These are phyloP conservation scores for Athelia psychrophila DNA, from an alignment of 1,284 basidiomycete species.

Conservation along the genomic window DNA sequence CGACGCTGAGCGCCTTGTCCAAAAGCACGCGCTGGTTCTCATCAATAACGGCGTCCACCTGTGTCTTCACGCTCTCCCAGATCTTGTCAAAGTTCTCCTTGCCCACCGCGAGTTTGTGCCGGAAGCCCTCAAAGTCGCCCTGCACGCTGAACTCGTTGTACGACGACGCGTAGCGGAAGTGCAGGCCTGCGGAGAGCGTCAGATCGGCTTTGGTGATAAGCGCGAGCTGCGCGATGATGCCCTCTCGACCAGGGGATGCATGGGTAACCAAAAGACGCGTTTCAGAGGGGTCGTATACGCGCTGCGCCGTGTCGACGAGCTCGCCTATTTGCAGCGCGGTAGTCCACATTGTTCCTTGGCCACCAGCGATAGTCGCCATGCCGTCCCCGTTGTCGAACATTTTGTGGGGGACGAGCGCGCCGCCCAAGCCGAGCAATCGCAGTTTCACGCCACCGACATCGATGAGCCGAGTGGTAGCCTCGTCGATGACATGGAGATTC, in stretches of 20 bases:
- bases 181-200: conserved; percentile 91
- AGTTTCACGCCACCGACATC: conserved; percentile 94
- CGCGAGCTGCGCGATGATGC: conserved; percentile 88
- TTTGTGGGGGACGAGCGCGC: conserved; percentile 95
- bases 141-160: conserved; percentile 98
- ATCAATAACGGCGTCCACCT: conserved; percentile 92
- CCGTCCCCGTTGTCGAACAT: conserved; percentile 98
- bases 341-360: conserved; percentile 98
- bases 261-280: conserved; percentile 94
- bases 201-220: conserved; percentile 93
- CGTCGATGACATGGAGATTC: conserved; percentile 91
- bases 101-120: conserved; percentile 76
- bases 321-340: conserved; percentile 98
- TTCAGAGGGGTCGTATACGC: conserved; percentile 90
- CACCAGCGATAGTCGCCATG: conserved; percentile 93
- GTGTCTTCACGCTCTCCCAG: conserved; percentile 91
- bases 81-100: conserved; percentile 88
- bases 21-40: conserved; percentile 87
- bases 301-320: conserved; percentile 94
- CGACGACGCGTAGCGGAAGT: conserved; percentile 94
- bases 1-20: conserved; percentile 86
- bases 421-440: conserved; percentile 91
- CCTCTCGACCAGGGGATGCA: conserved; percentile 90
- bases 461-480: conserved; percentile 88
- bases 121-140: conserved; percentile 86